These are phyloP conservation scores for Hortiboletus rubellus DNA, from an alignment of 1,284 basidiomycete species.

Conservation along the genomic window DNA sequence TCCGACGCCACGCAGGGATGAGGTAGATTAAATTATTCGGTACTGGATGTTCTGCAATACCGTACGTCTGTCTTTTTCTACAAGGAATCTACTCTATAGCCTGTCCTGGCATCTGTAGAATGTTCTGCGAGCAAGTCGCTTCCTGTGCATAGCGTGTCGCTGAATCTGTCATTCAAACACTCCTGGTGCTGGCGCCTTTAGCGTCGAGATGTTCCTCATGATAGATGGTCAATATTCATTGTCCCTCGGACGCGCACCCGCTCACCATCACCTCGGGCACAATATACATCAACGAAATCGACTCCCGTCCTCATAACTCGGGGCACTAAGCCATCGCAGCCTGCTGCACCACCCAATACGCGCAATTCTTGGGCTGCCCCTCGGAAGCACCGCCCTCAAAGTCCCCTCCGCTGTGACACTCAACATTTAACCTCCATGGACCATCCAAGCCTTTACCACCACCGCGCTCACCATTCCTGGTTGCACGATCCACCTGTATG, in stretches of 20 bases:
- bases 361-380: conserved; percentile 89
- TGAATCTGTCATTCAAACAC: conserved; percentile 78
- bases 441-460: conserved; percentile 55
- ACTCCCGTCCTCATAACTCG: conserved; percentile 98
- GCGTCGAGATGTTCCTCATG: conserved; percentile 98
- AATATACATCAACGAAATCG: conserved; percentile 95
- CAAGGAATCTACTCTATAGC: too few relatives aligned
- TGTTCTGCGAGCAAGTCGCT: conserved; percentile 22
- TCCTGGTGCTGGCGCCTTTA: conserved; percentile 92
- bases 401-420: conserved; percentile 92
- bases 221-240: conserved; percentile 59
- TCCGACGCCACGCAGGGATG: conserved; percentile 1
- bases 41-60: too few relatives aligned
- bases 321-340: conserved; percentile 99
- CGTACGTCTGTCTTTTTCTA: too few relatives aligned
- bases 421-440: conserved; percentile 80
- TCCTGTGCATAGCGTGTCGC: conserved; percentile 73
- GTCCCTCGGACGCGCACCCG: not conserved
- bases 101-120: too few relatives aligned
- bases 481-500: conserved; percentile 87
- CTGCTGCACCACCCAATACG: conserved; percentile 96
- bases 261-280: conserved; percentile 48
- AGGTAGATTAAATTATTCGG: conserved; percentile 7
- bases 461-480: conserved; percentile 70
- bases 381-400: conserved; percentile 88